Conservation (phyloP, 2,329 filamentous ascomycete genomes). For the Didymella pomorum region DNA sequence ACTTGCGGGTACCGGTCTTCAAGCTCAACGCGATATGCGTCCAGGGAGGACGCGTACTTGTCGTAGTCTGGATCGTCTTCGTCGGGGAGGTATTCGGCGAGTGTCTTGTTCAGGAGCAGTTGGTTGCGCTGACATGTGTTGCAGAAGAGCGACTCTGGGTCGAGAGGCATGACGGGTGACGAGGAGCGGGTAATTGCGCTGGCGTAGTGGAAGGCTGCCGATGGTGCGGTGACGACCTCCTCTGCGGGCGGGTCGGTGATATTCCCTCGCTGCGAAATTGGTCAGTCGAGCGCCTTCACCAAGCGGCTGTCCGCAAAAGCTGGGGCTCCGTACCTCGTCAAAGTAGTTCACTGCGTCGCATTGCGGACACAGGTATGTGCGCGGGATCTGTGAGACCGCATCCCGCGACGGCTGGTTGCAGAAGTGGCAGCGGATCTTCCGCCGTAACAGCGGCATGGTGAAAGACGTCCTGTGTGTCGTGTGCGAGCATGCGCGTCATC, state of each 20-base stretch:
- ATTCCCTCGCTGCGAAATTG: constrained; percentile 74
- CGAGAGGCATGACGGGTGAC: constrained; percentile 28
- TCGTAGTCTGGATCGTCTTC: constrained; percentile 72
- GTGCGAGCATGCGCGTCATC: constrained; percentile 12
- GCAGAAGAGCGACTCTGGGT: constrained; percentile 67
- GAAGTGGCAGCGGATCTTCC: constrained; percentile 48
- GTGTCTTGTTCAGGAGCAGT: constrained; percentile 74
- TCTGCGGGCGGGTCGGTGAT: constrained; percentile 83
- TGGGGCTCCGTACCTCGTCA: constrained; percentile 70
- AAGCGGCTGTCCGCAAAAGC: not conserved
- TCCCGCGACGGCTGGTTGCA: constrained; percentile 41
- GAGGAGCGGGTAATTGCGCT: constrained; percentile 37
- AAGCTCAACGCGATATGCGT: constrained; percentile 73
- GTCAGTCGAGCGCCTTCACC: constrained; percentile 7
- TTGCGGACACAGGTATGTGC: constrained; percentile 53
- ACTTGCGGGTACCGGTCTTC: constrained; percentile 89
- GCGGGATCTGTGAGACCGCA: constrained; percentile 31
- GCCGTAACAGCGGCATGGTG: constrained; percentile 46
- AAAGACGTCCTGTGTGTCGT: constrained; percentile 16
- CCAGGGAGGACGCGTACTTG: constrained; percentile 72
- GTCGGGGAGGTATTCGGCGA: constrained; percentile 81
- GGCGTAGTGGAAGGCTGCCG: constrained; percentile 33
- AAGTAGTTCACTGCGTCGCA: constrained; percentile 91
- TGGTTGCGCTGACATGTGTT: constrained; percentile 87
- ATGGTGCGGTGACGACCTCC: constrained; percentile 46